These are phyloP conservation scores for Calonectria hawksworthii DNA, from an alignment of 2,329 filamentous ascomycete species.

Conservation along the genomic window DNA sequence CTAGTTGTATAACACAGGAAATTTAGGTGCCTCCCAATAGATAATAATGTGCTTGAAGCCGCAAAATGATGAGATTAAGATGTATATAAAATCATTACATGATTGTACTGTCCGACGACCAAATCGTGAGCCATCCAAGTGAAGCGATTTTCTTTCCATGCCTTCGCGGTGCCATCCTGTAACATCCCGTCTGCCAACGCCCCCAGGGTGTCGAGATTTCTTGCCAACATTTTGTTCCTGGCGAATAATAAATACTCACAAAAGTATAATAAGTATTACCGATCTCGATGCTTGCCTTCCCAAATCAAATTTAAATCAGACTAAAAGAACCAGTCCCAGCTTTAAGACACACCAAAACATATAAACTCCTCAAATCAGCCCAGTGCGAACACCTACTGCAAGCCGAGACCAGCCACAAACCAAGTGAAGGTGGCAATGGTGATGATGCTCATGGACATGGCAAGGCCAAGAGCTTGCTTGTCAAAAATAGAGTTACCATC, in stretches of 20 bases:
- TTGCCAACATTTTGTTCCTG: conserved; percentile 33
- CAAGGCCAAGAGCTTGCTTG: conserved; percentile 63
- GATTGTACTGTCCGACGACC: conserved; percentile 36
- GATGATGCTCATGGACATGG: conserved; percentile 66
- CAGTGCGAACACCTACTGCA: conserved; percentile 43
- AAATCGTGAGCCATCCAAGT: conserved; percentile 43
- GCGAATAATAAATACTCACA: conserved; percentile 26
- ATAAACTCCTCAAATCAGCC: conserved; percentile 33
- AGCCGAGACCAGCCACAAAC: conserved; percentile 69
- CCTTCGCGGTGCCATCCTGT: conserved; percentile 28
- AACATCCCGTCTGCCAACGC: conserved; percentile 38
- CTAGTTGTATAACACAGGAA: background rate
- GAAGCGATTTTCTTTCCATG: conserved; percentile 23
- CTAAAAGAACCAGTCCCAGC: conserved; percentile 12
- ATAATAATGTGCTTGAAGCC: conserved; percentile 20
- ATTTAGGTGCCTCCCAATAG: background rate
- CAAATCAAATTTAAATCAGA: conserved; percentile 8
- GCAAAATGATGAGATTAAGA: conserved; percentile 38
- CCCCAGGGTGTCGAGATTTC: conserved; percentile 28
- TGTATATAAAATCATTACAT: conserved; percentile 45
- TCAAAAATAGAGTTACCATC: conserved; percentile 63
- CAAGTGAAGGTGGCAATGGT: conserved; percentile 74
- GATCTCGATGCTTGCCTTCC: conserved; percentile 42
- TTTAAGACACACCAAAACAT: conserved; percentile 14
- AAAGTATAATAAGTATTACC: conserved; percentile 34